Base-by-base conservation (phyloP, 306 rosid species). In the Medicago ruthenica region DNA sequence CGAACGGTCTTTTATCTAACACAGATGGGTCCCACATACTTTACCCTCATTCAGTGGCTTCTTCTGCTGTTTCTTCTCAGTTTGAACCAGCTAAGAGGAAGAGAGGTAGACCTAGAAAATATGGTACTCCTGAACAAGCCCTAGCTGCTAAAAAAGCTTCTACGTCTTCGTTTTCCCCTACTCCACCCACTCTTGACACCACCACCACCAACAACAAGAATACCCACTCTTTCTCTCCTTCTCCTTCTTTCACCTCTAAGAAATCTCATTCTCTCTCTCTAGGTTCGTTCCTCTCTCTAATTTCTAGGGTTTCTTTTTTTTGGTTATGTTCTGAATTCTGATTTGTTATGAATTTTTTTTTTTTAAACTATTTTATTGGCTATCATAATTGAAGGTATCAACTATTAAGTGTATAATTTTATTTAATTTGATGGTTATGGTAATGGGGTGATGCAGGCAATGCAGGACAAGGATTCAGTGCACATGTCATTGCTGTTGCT, bases 61-160 rank as follows among this genome's bases (percentile, higher is more conserved):
- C 44, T 7, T 83, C 96, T 24, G 88, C 92, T 8, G 87, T 87
- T 18, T 87, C 92, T 21, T 88, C 87, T 1, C 97, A 84, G 12
- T 81, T 84, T 0, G 92, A 83, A 58, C 88, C 96, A 2, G 86
- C 81, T 1, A 92, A 93, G 87, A 58, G 97, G 84, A 94, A 91
- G 86, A 81, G 98, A 24, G 98, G 98, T 4, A 81, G 98, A 31
- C 98, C 98, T 1, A 83, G 98, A 64, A 94, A 91, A 87, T 94
- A 94, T 54, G 90, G 91, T 0, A 88, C 97, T 0, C 97, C 97
- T 0, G 97, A 91, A 64, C 93, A 89, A 76, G 97, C 97, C 34
- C 74, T 90, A 6, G 97, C 98, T 9, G 98, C 98, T 0, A 93
- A 89, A 86, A 93, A 89, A 82, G 92, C 97, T 4, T 85, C 82